Evolutionary conservation across 2,329 filamentous ascomycete species (phyloP).

Genomic region (Ascochyta pisi): DNA sequence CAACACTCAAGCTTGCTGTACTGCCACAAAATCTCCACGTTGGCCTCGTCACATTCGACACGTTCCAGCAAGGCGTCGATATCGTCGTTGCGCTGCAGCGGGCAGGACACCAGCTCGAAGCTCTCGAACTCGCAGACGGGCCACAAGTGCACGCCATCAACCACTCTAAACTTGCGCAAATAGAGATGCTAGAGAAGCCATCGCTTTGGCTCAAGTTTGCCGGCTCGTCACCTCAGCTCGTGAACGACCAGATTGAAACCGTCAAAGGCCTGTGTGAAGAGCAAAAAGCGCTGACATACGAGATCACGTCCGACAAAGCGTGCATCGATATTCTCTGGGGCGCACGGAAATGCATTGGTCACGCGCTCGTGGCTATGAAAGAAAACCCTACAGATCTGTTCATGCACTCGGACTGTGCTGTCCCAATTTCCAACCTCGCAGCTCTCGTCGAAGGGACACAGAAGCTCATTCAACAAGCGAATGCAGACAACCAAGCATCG

Average conservation of each 20-base stretch:
- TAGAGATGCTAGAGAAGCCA: constrained; percentile 69
- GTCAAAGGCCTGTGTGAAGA: constrained; percentile 65
- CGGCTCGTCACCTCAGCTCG: constrained; percentile 63
- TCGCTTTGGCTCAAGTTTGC: constrained; percentile 79
- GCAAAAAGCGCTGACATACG: constrained; percentile 67
- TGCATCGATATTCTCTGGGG: constrained; percentile 74
- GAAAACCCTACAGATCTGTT: constrained; percentile 64
- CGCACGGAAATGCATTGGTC: constrained; percentile 74
- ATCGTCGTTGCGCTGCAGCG: constrained; percentile 80
- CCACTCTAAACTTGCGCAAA: constrained; percentile 61
- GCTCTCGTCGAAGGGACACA: constrained; percentile 78
- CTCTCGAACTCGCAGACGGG: constrained; percentile 87
- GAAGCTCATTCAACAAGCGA: constrained; percentile 60
- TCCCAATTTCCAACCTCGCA: constrained; percentile 73
- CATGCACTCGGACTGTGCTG: constrained; percentile 80
- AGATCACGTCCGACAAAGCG: constrained; percentile 66
- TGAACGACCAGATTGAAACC: constrained; percentile 75
- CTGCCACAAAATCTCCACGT: constrained; percentile 79
- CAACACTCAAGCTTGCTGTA: constrained; percentile 81
- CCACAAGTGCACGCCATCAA: constrained; percentile 79
- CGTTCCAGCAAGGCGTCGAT: constrained; percentile 72
- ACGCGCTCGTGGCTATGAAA: constrained; percentile 71
- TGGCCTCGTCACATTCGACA: constrained; percentile 70
- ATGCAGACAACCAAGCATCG: neutral
- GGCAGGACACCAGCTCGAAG: constrained; percentile 81